Percentiles rank a stretch among this genome's conserved stretches.
phyloP scores from a whole-genome alignment of 805 yeast genomes.

The Metschnikowia cubensis region DNA sequence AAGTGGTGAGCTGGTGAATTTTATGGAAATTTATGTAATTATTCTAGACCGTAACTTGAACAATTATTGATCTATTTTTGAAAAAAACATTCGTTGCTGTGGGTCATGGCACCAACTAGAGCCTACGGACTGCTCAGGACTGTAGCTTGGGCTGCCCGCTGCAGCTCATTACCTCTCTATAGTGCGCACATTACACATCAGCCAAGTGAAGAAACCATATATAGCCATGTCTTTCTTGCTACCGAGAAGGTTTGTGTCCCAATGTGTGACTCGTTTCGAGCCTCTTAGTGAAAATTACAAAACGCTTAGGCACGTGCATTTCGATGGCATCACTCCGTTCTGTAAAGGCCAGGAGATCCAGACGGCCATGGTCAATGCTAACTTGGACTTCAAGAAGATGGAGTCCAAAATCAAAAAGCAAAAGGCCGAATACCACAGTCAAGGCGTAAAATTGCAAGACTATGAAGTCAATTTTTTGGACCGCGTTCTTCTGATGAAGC shows the following conservation, averaged over 20 bases:
- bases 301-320: slow-evolving; percentile 39
- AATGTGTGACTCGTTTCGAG: slow-evolving; percentile 22
- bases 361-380: slow-evolving; percentile 50
- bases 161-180: neutral
- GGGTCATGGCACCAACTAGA: neutral
- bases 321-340: slow-evolving; percentile 39
- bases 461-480: slow-evolving; percentile 45
- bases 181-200: slow-evolving; percentile 2
- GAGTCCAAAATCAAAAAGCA: slow-evolving; percentile 45
- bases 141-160: no score
- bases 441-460: slow-evolving; percentile 41
- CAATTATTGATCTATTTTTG: no score
- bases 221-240: neutral
- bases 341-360: slow-evolving; percentile 54
- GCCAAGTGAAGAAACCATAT: no score
- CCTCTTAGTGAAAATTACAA: slow-evolving; percentile 33
- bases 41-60: no score
- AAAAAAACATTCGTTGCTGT: no score
- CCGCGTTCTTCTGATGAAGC: slow-evolving; percentile 42
- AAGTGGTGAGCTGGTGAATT: no score
- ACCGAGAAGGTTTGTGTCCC: slow-evolving; percentile 13
- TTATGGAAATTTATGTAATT: no score
- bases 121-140: neutral
- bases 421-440: slow-evolving; percentile 33
- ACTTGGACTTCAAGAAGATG: slow-evolving; percentile 53